A percentile compares a stretch with the other conserved stretches of the same genome.
Evolutionary conservation across 495 filamentous ascomycete species (phyloP).

Genomic region (Aspergillus biplanus): DNA sequence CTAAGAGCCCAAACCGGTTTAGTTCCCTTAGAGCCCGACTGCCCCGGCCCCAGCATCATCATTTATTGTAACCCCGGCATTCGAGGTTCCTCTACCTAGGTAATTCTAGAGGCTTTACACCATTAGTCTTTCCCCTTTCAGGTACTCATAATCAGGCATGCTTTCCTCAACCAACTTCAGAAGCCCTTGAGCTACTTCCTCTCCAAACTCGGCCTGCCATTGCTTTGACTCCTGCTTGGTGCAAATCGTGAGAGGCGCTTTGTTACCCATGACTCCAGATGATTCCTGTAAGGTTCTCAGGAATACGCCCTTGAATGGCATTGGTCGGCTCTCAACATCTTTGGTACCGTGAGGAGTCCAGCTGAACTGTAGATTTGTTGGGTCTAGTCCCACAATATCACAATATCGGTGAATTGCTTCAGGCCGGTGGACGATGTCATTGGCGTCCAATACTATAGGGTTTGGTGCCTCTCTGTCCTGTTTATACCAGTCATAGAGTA

Average conservation of each 20-base stretch:
- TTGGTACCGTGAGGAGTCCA: background rate
- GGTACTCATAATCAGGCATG: conserved; percentile 21
- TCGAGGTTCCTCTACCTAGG: background rate
- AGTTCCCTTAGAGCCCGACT: background rate
- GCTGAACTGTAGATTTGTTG: conserved; percentile 12
- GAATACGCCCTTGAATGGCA: background rate
- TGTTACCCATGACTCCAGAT: conserved; percentile 10
- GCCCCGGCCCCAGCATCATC: background rate
- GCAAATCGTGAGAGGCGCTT: conserved; percentile 12
- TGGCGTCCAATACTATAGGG: conserved; percentile 39
- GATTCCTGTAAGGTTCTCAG: conserved; percentile 11
- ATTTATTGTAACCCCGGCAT: too few species aligned
- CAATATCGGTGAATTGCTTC: conserved; percentile 30
- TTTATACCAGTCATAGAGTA: conserved; percentile 34
- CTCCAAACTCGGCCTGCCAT: conserved; percentile 22
- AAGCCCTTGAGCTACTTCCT: conserved; percentile 15
- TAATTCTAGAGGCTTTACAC: background rate
- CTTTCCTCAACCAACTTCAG: conserved; percentile 30
- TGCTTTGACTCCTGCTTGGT: conserved; percentile 14
- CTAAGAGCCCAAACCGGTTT: conserved; percentile 8
- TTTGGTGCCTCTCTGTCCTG: background rate
- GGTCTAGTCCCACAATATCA: conserved; percentile 32
- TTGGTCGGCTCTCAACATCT: background rate
- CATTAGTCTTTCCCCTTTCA: conserved; percentile 16
- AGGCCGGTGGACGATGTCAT: conserved; percentile 35